phyloP scores from a whole-genome alignment of 345 rosid genomes.

The Melaleuca alternifolia region DNA sequence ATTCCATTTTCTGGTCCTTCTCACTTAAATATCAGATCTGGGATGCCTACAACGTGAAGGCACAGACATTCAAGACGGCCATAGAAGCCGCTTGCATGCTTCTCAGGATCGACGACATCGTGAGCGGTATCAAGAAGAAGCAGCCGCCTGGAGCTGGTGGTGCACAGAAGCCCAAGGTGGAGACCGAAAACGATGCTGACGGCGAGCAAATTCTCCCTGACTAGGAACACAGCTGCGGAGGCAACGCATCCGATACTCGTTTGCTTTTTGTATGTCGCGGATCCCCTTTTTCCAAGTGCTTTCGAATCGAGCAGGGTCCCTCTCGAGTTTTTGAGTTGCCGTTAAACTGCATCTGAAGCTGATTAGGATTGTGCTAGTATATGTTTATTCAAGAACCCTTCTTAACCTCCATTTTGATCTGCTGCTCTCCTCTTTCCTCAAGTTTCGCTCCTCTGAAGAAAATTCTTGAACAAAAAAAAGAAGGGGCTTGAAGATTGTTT shows the following conservation, averaged over 20 bases:
- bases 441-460: neutral
- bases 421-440: neutral
- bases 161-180: conserved; percentile 58
- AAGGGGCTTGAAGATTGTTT: neutral
- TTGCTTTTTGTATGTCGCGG: neutral
- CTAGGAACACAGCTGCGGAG: neutral
- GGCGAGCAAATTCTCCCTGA: conserved; percentile 88
- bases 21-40: conserved; percentile 43
- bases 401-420: neutral
- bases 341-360: neutral
- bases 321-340: neutral
- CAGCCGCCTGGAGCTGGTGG: conserved; percentile 71
- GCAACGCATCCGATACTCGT: neutral
- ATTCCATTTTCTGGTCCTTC: neutral
- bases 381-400: neutral
- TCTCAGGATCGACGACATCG: conserved; percentile 87
- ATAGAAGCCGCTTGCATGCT: conserved; percentile 96
- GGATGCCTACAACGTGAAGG: conserved; percentile 96
- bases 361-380: neutral
- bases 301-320: neutral
- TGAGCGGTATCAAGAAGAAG: conserved; percentile 95
- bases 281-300: neutral
- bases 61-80: conserved; percentile 90
- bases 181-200: conserved; percentile 92
- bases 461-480: neutral